Base-by-base conservation (phyloP, 2,329 filamentous ascomycete genomes). In the Pseudogymnoascus sp. region DNA sequence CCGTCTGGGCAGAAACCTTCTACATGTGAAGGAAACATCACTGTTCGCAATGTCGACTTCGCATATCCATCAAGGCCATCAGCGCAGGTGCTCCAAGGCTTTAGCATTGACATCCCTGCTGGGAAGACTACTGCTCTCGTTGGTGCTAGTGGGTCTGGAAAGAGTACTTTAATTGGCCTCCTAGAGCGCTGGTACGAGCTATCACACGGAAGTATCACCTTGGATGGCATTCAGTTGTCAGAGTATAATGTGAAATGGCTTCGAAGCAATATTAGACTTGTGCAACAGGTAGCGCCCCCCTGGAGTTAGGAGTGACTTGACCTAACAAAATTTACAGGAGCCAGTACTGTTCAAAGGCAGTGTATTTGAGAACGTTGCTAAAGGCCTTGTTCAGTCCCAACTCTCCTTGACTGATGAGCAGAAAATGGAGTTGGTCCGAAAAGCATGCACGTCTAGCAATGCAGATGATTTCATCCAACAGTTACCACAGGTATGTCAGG, bases 401-500 rank as follows among this genome's bases (percentile, higher is more conserved):
- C 35, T 31, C 33, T 23, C 29, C 7, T 23, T 35, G 10, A 60
- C 33, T 29, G 15, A 13, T 23, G 29, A 60, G 19, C 19, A 81
- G 65, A 79, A 81, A 67, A 69, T 71, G 59, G 70, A 66, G 7
- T 73, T 80, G 65, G 80, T 83, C 2, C 66, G 77, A 5, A 74
- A 79, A 17, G 80, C 83, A 1, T 83, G 79, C 62, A 72, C 76
- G 62, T 76, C 81, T 46, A 79, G 81, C 1, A 82, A 78, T 71
- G 81, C 82, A 0, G 77, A 82, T 65, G 81, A 82, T 4, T 84
- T 84, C 61, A 80, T 85, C 63, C 66, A 76, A 5, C 73, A 76
- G 4, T 71, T 85, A 0, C 82, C 82, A 56, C 2, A 71, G 74
- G 83, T 82, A 2, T 89, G 79, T 79, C 1, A 76, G 70, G 2